Evolutionary conservation across 1,284 basidiomycete genomes (phyloP), one percentile per base, ranked within the genome.

Genomic region (Trametes versicolor): DNA sequence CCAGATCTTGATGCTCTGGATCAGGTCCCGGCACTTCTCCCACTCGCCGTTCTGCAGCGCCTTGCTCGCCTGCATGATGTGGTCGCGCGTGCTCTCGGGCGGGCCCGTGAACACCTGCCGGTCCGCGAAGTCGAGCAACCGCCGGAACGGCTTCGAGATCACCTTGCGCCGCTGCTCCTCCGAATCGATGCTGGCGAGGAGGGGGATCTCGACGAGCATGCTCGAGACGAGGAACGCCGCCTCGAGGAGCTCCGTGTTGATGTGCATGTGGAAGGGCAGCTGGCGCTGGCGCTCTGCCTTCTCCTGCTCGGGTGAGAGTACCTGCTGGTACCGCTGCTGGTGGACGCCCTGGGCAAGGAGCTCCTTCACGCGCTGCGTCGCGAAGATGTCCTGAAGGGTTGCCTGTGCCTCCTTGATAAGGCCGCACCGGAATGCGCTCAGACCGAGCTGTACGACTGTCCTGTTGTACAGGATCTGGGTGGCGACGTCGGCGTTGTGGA

Each of bases 191-290:
- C 94, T 95, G 1, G 98, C 98, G 45, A 99, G 85, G 55, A 98
- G 82, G 8, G 98, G 98, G 27, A 99, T 96, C 81, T 99, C 98
- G 58, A 99, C 92, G 48, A 99, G 86, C 98, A 99, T 99, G 80
- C 95, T 98, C 21, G 95, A 97, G 45, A 98, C 96, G 49, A 99
- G 85, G 85, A 99, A 99, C 9, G 96, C 97, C 49, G 96, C 97
- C 80, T 99, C 98, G 67, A 99, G 85, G 32, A 99, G 84, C 80
- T 99, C 98, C 17, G 98, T 95, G 82, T 99, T 99, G 82, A 99
- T 97, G 82, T 99, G 98, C 93, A 99, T 95, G 80, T 99, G 98
- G 92, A 99, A 99, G 37, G 98, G 98, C 27, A 99, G 85, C 74
- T 99, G 95, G 52, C 97, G 88, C 72, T 96, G 94, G 73, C 96